These are phyloP conservation scores for Skeletonema grethae DNA, from an alignment of 108 stramenopile species.

Conservation along the genomic window DNA sequence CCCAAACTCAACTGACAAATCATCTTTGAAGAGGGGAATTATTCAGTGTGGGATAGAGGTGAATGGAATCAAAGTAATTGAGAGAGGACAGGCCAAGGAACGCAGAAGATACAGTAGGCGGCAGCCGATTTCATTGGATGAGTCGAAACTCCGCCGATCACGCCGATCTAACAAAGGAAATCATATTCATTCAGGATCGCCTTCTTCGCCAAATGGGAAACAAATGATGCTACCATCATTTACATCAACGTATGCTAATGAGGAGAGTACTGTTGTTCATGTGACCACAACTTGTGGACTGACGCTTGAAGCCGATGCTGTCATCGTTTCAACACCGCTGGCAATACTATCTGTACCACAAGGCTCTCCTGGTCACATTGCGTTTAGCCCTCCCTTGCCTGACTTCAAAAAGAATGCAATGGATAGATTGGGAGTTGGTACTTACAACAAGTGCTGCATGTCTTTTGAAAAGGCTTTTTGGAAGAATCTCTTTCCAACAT, in stretches of 20 bases:
- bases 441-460: conserved; percentile 88
- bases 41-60: conserved; percentile 57
- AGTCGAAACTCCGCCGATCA: conserved; percentile 29
- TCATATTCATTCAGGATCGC: conserved; percentile 5
- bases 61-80: conserved; percentile 40
- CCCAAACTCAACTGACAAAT: neutral
- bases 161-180: conserved; percentile 29
- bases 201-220: neutral
- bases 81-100: conserved; percentile 41
- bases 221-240: neutral
- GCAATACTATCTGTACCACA: conserved; percentile 78
- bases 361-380: conserved; percentile 52
- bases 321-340: conserved; percentile 86
- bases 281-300: conserved; percentile 62
- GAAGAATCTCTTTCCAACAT: conserved; percentile 34
- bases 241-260: conserved; percentile 35
- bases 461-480: conserved; percentile 77
- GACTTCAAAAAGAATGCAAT: conserved; percentile 73
- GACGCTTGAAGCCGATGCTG: conserved; percentile 78
- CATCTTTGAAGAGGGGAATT: conserved; percentile 19
- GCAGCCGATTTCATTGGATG: neutral
- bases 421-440: conserved; percentile 76
- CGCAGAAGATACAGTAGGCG: conserved; percentile 12
- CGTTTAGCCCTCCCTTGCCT: conserved; percentile 79
- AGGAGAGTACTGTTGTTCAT: conserved; percentile 38